Evolutionary conservation across 345 rosid species (phyloP).

Genomic region (Heritiera fomes): DNA sequence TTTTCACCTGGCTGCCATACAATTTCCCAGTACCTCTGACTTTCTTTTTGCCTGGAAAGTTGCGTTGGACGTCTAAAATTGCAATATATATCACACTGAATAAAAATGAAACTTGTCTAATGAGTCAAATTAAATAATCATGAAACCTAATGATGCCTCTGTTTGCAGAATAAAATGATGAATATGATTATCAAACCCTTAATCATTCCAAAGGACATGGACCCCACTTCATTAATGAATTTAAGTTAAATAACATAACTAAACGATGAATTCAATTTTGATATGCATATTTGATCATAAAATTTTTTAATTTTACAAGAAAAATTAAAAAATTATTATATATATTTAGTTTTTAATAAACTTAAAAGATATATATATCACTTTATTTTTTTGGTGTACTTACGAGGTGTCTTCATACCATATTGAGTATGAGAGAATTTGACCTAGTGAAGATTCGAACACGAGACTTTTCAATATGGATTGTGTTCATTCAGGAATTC

Average conservation of each 20-base stretch:
- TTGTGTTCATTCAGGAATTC: too few relatives aligned
- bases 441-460: too few relatives aligned
- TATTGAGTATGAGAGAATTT: too few relatives aligned
- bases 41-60: background rate
- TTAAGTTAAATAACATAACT: background rate
- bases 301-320: too few relatives aligned
- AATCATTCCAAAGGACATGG: background rate
- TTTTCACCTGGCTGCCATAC: background rate
- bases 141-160: background rate
- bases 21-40: background rate
- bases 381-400: too few relatives aligned
- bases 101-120: background rate
- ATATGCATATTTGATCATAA: too few relatives aligned
- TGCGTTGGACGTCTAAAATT: background rate
- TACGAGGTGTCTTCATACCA: too few relatives aligned
- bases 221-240: background rate
- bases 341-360: too few relatives aligned
- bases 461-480: too few relatives aligned
- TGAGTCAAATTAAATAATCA: background rate
- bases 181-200: background rate
- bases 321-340: too few relatives aligned
- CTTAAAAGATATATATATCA: too few relatives aligned
- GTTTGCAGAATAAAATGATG: background rate
- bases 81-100: background rate
- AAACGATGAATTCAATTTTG: too few relatives aligned